Evolutionary conservation across 345 rosid genomes (phyloP), one percentile per base, ranked within the genome.

Genomic region (Gossypium stocksii): DNA sequence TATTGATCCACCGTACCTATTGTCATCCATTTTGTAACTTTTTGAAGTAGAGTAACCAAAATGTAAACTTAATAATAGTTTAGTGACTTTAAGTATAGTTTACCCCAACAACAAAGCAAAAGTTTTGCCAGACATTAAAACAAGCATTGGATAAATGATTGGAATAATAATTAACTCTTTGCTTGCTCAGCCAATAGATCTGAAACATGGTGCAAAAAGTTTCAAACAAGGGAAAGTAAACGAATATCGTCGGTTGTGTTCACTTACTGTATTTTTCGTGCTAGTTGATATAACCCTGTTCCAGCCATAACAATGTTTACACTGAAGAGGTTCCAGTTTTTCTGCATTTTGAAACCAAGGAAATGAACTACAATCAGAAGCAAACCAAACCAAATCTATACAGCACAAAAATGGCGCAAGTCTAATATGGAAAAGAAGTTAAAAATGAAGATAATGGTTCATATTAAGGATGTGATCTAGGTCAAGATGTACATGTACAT

Each of bases 261-360:
- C 74, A 72, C 95, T 88, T 83, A 91, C 98, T 80, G 81, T 3
- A 92, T 71, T 84, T 91, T 92, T 75, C 97, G 94, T 12, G 88
- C 25, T 62, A 94, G 89, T 81, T 94, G 98, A 77, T 90, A 92
- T 23, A 93, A 64, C 67, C 98, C 97, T 1, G 99, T 93, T 68
- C 85, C 89, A 2, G 93, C 93, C 97, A 90, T 95, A 45, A 88
- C 96, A 70, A 93, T 70, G 67, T 91, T 95, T 66, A 93, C 97
- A 45, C 96, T 86, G 57, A 91, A 89, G 64, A 94, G 95, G 81
- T 92, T 94, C 98, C 98, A 94, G 82, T 94, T 92, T 85, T 92
- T 89, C 98, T 92, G 88, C 76, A 83, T 77, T 79, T 74, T 44
- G 48, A 46, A 74, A 70, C 52, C 69, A 9, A 51, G 41, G 20